Evolutionary conservation across 345 rosid genomes (phyloP), one percentile per base, ranked within the genome.

Genomic region (Pistacia atlantica): DNA sequence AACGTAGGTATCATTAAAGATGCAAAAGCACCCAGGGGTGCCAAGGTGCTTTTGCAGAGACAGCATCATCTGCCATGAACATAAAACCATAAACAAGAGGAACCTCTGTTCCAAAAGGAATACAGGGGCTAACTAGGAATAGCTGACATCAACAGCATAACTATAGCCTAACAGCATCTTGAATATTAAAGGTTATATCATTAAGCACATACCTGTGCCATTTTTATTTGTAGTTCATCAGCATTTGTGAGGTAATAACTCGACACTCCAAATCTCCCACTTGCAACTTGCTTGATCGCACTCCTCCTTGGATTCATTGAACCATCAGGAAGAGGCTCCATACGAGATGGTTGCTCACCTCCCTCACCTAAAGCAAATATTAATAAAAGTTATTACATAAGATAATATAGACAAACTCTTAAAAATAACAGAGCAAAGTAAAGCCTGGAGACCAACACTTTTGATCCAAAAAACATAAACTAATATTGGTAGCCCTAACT

Each of bases 241-340:
- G 99, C 98, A 85, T 97, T 94, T 31, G 98, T 92, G n/a, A 97
- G 96, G 83, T 97, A 97, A 81, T 92, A 97, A 81, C 97, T 97
- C 4, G 99, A 94, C 76, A 97, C 99, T n/a, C 99, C 99, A 83
- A 97, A 97, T 87, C 98, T 89, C 75, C 99, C 99, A 85, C 99
- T 97, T 10, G 99, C 99, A 77, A 97, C 94, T 79, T 97, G 99
- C 89, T 97, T 97, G 81, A 97, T 97, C 20, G 99, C 90, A 80
- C 99, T 97, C 82, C 98, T 91, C 84, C 87, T 89, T 45, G 97
- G 98, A 77, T 97, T 97, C 87, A 59, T 87, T 63, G 98, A 90
- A 80, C 99, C 99, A 85, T 92, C 91, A 13, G 92, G 82, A 83
- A 94, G 96, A 81, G 93, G 90, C 83, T 88, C 93, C 98, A 97